Evolutionary conservation across 805 yeast genomes (phyloP).

Genomic region (Wickerhamiella azymoides): DNA sequence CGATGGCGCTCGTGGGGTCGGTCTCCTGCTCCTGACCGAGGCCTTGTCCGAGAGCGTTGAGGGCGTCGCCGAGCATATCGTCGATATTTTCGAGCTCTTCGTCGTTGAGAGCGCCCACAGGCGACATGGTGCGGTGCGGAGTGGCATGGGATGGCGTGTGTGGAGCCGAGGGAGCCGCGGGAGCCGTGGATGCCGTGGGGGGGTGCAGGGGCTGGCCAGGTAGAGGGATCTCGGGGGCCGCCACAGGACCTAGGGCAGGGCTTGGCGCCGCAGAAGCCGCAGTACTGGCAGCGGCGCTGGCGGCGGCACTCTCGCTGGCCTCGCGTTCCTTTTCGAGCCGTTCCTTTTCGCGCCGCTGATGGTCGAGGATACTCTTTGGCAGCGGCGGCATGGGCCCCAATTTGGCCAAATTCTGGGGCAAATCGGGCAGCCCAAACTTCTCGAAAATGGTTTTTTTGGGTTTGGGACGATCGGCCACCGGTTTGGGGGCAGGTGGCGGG

Average conservation of each 20-base stretch:
- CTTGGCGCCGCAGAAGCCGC: no score
- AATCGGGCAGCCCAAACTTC: background rate
- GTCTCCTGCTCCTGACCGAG: background rate
- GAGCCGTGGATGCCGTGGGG: background rate
- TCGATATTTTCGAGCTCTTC: constrained; percentile 4
- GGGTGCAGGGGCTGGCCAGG: background rate
- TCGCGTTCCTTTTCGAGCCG: background rate
- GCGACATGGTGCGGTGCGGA: background rate
- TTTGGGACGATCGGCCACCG: background rate
- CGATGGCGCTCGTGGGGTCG: constrained; percentile 6
- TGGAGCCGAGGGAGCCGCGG: background rate
- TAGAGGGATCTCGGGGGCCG: no score
- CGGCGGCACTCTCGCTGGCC: background rate
- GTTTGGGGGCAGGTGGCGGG: background rate
- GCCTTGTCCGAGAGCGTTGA: background rate
- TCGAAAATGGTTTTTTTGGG: background rate
- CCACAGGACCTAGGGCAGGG: no score
- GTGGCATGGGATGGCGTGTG: background rate
- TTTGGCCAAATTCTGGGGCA: background rate
- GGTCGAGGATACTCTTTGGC: constrained; percentile 5
- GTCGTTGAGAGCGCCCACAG: background rate
- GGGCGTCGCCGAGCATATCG: constrained; percentile 7
- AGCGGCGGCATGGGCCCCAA: constrained; percentile 7
- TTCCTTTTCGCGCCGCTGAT: constrained; percentile 2
- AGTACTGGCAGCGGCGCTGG: background rate